Evolutionary conservation across 495 filamentous ascomycete genomes (phyloP).

Genomic region (Aspergillus asperescens): DNA sequence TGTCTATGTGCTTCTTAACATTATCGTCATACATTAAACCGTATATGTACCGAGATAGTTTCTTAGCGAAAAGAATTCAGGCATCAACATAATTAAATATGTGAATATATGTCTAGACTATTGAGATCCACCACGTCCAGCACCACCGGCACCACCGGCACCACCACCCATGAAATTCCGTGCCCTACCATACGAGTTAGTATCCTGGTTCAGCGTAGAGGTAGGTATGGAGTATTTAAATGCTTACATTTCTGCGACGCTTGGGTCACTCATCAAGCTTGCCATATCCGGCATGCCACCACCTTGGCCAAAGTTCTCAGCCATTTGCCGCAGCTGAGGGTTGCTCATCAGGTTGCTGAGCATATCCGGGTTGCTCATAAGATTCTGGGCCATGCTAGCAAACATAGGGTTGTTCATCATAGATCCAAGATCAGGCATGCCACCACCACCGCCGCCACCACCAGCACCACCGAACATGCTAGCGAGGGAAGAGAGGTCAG

Average conservation of each 20-base stretch:
- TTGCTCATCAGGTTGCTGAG: slow-evolving; percentile 90
- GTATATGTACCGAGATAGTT: slow-evolving; percentile 1
- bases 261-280: slow-evolving; percentile 83
- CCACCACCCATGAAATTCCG: slow-evolving; percentile 69
- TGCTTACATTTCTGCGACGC: slow-evolving; percentile 87
- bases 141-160: slow-evolving; percentile 46
- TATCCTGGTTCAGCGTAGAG: neutral
- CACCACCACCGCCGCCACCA: slow-evolving; percentile 64
- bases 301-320: slow-evolving; percentile 47
- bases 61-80: neutral
- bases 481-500: slow-evolving; percentile 68
- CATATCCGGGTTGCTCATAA: slow-evolving; percentile 93
- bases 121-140: slow-evolving; percentile 23
- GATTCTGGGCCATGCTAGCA: slow-evolving; percentile 86
- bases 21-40: slow-evolving; percentile 7
- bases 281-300: slow-evolving; percentile 79
- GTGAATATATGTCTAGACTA: neutral
- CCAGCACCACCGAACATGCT: slow-evolving; percentile 63
- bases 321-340: slow-evolving; percentile 79
- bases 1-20: slow-evolving; percentile 15
- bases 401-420: slow-evolving; percentile 99
- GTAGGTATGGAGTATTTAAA: neutral
- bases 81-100: neutral
- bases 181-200: slow-evolving; percentile 50
- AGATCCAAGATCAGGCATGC: slow-evolving; percentile 76